A percentile compares a stretch with the other conserved stretches of the same genome.
Conservation (phyloP, 2,329 filamentous ascomycete species). For the Ustulina deusta region DNA sequence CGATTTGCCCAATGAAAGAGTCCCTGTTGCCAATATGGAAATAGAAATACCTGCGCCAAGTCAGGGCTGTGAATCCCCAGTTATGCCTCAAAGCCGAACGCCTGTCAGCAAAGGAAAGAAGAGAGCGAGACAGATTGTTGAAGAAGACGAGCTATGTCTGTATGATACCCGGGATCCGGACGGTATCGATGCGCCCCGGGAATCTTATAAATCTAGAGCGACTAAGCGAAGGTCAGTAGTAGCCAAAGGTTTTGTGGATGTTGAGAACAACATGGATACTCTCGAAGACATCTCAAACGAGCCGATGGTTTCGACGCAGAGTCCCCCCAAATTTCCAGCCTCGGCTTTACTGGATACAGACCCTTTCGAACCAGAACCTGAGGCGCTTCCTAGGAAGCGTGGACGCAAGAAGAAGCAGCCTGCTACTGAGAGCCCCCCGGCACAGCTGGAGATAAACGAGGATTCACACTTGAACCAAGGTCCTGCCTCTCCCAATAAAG, state of each 20-base stretch:
- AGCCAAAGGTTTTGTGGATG: conserved; percentile 10
- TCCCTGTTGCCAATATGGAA: conserved; percentile 7
- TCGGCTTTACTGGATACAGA: conserved; percentile 19
- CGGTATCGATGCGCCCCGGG: conserved; percentile 31
- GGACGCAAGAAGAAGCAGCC: conserved; percentile 51
- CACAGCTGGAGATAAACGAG: conserved; percentile 25
- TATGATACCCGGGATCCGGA: conserved; percentile 39
- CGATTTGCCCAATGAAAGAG: conserved; percentile 18
- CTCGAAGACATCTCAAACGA: conserved; percentile 5
- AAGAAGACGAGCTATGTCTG: conserved; percentile 49
- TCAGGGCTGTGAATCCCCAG: conserved; percentile 15
- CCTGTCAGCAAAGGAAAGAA: conserved; percentile 41
- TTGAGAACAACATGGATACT: conserved; percentile 9
- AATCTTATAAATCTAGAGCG: conserved; percentile 41
- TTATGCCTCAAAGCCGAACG: conserved; percentile 14
- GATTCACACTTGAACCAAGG: conserved; percentile 16
- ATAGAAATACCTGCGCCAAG: conserved; percentile 26
- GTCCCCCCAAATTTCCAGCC: neutral
- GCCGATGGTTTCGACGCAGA: conserved; percentile 11
- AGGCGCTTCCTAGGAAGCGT: conserved; percentile 47
- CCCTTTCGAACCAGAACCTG: conserved; percentile 29
- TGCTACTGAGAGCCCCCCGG: conserved; percentile 22
- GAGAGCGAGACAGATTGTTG: conserved; percentile 35
- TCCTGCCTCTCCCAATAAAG: conserved; percentile 19
- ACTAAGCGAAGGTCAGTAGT: conserved; percentile 39